Percentiles rank a stretch among this genome's conserved stretches.
Conservation (phyloP, 805 yeast species). For the Limtongia smithiae region DNA sequence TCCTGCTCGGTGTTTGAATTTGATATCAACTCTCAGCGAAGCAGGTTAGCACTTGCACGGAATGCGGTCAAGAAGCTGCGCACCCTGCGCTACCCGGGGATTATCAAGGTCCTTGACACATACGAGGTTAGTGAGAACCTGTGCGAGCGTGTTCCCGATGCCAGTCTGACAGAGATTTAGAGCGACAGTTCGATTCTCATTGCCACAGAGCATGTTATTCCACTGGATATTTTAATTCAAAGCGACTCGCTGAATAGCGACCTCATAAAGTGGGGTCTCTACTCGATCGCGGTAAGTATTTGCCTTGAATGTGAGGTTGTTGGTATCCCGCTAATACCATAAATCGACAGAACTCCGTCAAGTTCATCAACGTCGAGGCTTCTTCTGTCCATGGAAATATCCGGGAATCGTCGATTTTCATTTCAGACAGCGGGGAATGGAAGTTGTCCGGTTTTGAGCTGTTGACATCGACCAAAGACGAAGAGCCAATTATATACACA, state of each 20-base stretch:
- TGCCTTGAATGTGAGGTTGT: too few species aligned
- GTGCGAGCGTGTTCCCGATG: not conserved
- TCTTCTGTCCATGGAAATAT: slow-evolving; percentile 63
- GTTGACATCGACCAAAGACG: slow-evolving; percentile 49
- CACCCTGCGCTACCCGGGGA: slow-evolving; percentile 65
- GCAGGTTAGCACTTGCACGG: slow-evolving; percentile 41
- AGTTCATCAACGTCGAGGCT: slow-evolving; percentile 54
- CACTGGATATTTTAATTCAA: slow-evolving; percentile 45
- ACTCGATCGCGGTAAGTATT: slow-evolving; percentile 42
- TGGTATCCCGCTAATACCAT: too few species aligned
- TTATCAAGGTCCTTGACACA: slow-evolving; percentile 59
- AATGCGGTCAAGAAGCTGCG: slow-evolving; percentile 50
- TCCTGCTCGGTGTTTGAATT: slow-evolving; percentile 65
- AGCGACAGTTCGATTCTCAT: slow-evolving; percentile 55
- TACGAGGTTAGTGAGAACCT: slow-evolving; percentile 41
- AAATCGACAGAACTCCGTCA: slow-evolving; percentile 49
- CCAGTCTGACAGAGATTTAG: slow-evolving; percentile 6
- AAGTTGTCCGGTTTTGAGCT: slow-evolving; percentile 78
- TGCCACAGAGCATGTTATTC: slow-evolving; percentile 63
- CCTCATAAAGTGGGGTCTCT: slow-evolving; percentile 52
- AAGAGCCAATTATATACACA: slow-evolving; percentile 38
- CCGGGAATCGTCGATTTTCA: slow-evolving; percentile 54
- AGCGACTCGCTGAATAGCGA: slow-evolving; percentile 34
- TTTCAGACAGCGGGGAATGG: slow-evolving; percentile 76
- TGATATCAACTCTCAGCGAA: slow-evolving; percentile 42